Evolutionary conservation across 495 filamentous ascomycete genomes (phyloP), one percentile per base, ranked within the genome.

Genomic region (Podospora comata): DNA sequence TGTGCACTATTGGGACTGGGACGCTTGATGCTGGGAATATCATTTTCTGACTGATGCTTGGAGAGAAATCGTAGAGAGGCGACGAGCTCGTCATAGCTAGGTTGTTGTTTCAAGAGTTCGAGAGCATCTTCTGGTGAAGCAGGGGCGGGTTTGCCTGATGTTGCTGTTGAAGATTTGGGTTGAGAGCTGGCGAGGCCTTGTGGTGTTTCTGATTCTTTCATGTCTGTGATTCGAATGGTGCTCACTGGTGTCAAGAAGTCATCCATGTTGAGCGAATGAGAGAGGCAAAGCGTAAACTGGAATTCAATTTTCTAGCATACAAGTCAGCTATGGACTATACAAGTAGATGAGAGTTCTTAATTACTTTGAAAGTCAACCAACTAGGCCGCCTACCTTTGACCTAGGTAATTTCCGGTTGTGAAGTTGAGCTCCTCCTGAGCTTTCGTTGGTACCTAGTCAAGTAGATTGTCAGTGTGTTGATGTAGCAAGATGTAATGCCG

Each of bases 1-100:
- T 92, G 90, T 5, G 92, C 85, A 63, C 86, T 80, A 70, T 85
- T 78, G 3, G 92, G 87, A 54, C 82, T 83, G 57, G 91, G 88
- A n/a, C 80, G 76, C 67, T 82, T 80, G 62, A 96, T 85, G 68
- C 85, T 84, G 70, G 92, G 88, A 18, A 73, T 74, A 53, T 75
- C 67, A 4, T 75, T 66, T 2, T 65, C 15, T 65, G 66, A 55
- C 26, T 32, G 70, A 67, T 79, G 81, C 39, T 75, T 78, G 58
- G 70, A 76, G 9, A 97, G 80, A 73, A 80, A 88, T 53, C 75
- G 67, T 48, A 95, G 75, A 13, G 81, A 77, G 4, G 78, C 73
- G 9, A 80, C 72, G 2, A 96, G 80, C 54, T 83, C 78, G 1
- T 87, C 82, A 67, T 84, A 82, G 68, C 86, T 81, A 28, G 93